Conservation (phyloP, 2,329 filamentous ascomycete species). For the Hymenoscyphus salicellus region DNA sequence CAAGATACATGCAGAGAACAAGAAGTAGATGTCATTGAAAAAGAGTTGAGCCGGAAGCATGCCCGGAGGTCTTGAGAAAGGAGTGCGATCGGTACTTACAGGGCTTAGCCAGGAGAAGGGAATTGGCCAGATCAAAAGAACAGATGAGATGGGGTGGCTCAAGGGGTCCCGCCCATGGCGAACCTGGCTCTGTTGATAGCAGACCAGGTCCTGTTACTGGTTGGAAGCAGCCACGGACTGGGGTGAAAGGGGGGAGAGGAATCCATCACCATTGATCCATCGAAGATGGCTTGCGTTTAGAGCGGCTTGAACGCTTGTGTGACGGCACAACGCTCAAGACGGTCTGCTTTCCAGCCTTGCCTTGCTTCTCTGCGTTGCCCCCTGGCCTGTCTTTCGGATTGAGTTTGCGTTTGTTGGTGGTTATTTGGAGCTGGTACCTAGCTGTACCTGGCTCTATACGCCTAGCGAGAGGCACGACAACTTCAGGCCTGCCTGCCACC, state of each 20-base stretch:
- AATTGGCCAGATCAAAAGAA: background rate
- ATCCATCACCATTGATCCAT: background rate
- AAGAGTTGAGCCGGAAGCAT: constrained; percentile 28
- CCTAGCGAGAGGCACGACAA: too few relatives aligned
- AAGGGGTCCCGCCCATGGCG: background rate
- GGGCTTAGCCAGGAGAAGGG: constrained; percentile 5
- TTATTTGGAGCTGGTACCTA: too few relatives aligned
- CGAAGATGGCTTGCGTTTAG: constrained; percentile 5
- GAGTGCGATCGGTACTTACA: constrained; percentile 31
- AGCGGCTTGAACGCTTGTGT: constrained; percentile 13
- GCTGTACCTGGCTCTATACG: too few relatives aligned
- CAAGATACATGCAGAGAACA: constrained; percentile 26
- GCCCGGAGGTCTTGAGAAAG: constrained; percentile 17
- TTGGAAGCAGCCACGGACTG: background rate
- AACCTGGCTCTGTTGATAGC: background rate
- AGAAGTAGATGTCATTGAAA: constrained; percentile 24
- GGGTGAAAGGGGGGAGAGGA: background rate
- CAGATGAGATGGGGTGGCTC: background rate
- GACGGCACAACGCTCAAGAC: background rate
- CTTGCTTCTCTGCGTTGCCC: too few relatives aligned
- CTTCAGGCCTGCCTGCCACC: too few relatives aligned
- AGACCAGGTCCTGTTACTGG: background rate
- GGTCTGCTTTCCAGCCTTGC: background rate
- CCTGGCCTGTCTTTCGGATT: too few relatives aligned
- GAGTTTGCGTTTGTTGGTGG: too few relatives aligned